Evolutionary conservation across 768 basidiomycete genomes (phyloP).

Genomic region (Podaxis carcinomalis): DNA sequence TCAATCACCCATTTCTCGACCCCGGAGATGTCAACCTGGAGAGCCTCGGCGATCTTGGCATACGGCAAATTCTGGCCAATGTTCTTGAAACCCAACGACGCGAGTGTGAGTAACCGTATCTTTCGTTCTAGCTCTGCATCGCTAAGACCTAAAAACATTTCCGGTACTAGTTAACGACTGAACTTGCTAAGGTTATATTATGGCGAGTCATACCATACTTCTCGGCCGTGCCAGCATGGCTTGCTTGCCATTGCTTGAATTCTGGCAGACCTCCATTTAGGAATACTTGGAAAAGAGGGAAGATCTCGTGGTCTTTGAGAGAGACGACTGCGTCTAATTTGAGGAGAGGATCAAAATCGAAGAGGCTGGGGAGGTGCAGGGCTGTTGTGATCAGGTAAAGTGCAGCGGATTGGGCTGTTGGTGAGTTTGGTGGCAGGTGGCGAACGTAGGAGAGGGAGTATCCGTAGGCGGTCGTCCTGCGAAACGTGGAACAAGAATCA

Average conservation of each 20-base stretch:
- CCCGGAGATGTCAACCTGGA: slow-evolving; percentile 59
- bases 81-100: slow-evolving; percentile 73
- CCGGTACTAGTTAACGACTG: not conserved
- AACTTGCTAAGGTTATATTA: not conserved
- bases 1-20: slow-evolving; percentile 90
- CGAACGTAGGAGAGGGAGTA: slow-evolving; percentile 61
- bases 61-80: slow-evolving; percentile 74
- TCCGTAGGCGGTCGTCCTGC: slow-evolving; percentile 58
- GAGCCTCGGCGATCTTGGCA: slow-evolving; percentile 56
- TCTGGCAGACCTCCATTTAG: slow-evolving; percentile 59
- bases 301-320: slow-evolving; percentile 65
- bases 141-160: slow-evolving; percentile 46
- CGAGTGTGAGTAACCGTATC: slow-evolving; percentile 72
- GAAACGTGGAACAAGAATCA: not conserved
- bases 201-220: slow-evolving; percentile 47
- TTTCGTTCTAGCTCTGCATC: slow-evolving; percentile 64
- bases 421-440: slow-evolving; percentile 52
- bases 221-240: slow-evolving; percentile 43
- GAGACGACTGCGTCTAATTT: slow-evolving; percentile 68
- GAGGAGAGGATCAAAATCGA: slow-evolving; percentile 81
- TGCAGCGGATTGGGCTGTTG: slow-evolving; percentile 48
- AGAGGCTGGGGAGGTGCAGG: slow-evolving; percentile 59
- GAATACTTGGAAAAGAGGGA: slow-evolving; percentile 73
- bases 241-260: slow-evolving; percentile 55
- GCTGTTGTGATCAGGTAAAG: slow-evolving; percentile 59